Base-by-base conservation (phyloP, 768 basidiomycete species). In the Leccinum obscurum region DNA sequence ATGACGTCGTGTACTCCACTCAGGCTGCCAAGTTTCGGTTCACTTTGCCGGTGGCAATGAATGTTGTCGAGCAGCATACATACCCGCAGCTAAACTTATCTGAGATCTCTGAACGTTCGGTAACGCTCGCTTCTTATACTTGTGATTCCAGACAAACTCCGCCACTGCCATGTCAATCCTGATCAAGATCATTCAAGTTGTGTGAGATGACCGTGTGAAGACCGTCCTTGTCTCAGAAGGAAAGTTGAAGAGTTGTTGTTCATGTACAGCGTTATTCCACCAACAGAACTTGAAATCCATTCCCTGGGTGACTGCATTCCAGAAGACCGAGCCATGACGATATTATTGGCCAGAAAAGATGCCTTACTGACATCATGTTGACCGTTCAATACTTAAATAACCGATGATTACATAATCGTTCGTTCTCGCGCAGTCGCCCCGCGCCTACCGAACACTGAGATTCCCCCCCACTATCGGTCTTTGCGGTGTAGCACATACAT, bases 401-500 rank as follows among this genome's bases (percentile, higher is more conserved):
- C 9, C 9, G 4, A 26, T 57, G 64, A 66, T 68, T 67, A 68
- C 67, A 59, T 68, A 68, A 68, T 64, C 64, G n/a, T 17, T 60
- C 58, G n/a, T 17, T 30, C 32, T 15, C 9, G 20, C 22, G 56
- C 32, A 15, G 50, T 54, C 17, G 20, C 48, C 13, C 39, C n/a
- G 13, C 26, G 10, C 28, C 13, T 17, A 32, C 20, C n/a, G 32
- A 37, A 20, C 58, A 48, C 28, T 8, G 28, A 32, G 52, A 53
- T 24, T 39, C 55, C 13, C 51, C 41, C 26, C n/a, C 57, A 24
- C 41, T 51, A 52, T 13, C 8, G 24, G 26, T 62, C 26, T 22
- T 51, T 28, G 41, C 52, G 30, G n/a, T 46, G 51, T 56, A 46
- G 22, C 48, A 46, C 55, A n/a, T 28, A 22, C 28, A 55, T 32